These are phyloP conservation scores for Lomentospora prolificans DNA, from an alignment of 2,329 filamentous ascomycete genomes.

Conservation along the genomic window DNA sequence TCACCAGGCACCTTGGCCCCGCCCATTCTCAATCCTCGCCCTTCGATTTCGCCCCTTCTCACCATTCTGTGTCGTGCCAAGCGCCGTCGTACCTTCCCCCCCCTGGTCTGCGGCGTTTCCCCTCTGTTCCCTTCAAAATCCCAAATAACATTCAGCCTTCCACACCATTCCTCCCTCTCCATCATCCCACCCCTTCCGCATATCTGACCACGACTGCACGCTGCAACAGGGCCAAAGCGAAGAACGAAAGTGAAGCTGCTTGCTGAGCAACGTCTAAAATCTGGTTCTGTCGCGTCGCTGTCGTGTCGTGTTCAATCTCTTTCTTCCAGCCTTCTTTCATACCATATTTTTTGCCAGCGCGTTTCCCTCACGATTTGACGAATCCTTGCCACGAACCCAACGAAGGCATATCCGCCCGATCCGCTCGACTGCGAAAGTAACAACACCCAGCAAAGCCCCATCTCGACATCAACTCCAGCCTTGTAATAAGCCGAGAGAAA, in stretches of 20 bases:
- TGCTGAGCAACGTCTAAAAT: neutral
- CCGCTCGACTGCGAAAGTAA: neutral
- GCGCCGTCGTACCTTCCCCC: neutral
- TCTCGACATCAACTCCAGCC: neutral
- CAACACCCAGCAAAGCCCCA: neutral
- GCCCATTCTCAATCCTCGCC: neutral
- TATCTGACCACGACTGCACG: neutral
- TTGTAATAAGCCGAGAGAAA: neutral
- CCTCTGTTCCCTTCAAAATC: neutral
- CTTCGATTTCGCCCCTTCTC: neutral
- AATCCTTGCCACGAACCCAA: neutral
- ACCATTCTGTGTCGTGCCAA: neutral
- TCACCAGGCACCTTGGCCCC: neutral
- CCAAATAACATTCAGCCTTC: slow-evolving; percentile 5
- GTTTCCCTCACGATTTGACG: neutral
- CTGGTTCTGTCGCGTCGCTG: neutral
- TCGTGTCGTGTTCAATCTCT: neutral
- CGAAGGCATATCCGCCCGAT: neutral
- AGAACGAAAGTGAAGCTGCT: neutral
- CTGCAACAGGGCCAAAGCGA: neutral
- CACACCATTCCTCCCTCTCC: neutral
- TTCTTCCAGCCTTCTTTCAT: neutral
- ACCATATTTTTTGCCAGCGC: neutral
- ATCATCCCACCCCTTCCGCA: slow-evolving; percentile 5
- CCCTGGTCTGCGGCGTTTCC: neutral